Evolutionary conservation across 345 rosid species (phyloP).

Genomic region (Eucalyptus pumila): DNA sequence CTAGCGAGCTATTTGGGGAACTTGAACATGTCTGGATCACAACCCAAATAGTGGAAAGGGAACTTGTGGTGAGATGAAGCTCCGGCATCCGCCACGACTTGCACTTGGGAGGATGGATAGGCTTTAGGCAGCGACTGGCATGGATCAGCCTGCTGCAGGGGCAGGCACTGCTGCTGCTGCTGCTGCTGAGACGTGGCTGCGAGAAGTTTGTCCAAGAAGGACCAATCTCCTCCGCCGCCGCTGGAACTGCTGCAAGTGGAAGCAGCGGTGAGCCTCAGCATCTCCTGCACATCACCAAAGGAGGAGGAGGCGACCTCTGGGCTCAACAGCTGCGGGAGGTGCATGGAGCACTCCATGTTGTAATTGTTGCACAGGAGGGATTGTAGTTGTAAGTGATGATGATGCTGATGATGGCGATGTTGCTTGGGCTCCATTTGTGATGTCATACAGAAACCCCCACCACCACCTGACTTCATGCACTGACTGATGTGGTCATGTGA

Average conservation of each 20-base stretch:
- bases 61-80: slow-evolving; percentile 26
- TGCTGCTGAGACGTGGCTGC: slow-evolving; percentile 14
- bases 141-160: neutral
- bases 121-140: neutral
- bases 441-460: neutral
- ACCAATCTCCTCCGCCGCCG: slow-evolving; percentile 64
- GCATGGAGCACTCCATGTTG: slow-evolving; percentile 23
- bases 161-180: slow-evolving; percentile 14
- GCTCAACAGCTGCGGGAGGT: slow-evolving; percentile 77
- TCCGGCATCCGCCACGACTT: slow-evolving; percentile 14
- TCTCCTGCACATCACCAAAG: slow-evolving; percentile 52
- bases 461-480: neutral
- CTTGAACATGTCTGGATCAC: slow-evolving; percentile 31
- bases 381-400: slow-evolving; percentile 8
- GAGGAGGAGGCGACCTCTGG: slow-evolving; percentile 38
- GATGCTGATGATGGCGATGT: slow-evolving; percentile 1
- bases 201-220: slow-evolving; percentile 79
- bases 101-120: neutral
- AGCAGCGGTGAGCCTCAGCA: slow-evolving; percentile 47
- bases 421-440: neutral
- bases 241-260: slow-evolving; percentile 1
- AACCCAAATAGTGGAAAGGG: slow-evolving; percentile 56
- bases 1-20: slow-evolving; percentile 31
- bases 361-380: neutral
- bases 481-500: neutral